Evolutionary conservation across 306 rosid species (phyloP).

Genomic region (Cyclanthera cordifolia): DNA sequence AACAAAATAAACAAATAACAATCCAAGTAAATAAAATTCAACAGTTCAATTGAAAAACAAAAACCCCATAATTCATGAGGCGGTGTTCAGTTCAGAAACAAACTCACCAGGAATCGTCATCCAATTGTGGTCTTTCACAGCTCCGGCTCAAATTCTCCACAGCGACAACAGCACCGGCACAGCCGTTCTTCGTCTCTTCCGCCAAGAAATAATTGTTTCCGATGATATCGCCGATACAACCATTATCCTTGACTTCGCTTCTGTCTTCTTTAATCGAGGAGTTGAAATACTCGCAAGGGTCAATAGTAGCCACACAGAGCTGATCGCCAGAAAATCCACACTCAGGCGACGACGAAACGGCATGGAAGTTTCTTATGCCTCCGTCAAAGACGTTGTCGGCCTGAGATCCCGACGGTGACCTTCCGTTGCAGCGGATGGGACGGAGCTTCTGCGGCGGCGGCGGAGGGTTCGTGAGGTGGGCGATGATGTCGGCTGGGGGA

Average conservation of each 20-base stretch:
- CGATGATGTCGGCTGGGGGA: conserved; percentile 15
- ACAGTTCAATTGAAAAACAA: neutral
- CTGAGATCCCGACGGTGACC: conserved; percentile 20
- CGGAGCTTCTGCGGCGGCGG: conserved; percentile 75
- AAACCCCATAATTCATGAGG: neutral
- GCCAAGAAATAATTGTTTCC: neutral
- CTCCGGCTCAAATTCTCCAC: conserved; percentile 16
- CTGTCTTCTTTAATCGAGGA: conserved; percentile 6
- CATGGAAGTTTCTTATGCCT: neutral
- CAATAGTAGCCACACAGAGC: conserved; percentile 7
- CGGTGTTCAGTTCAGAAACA: neutral
- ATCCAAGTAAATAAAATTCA: neutral
- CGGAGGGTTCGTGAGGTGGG: conserved; percentile 22
- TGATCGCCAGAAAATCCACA: conserved; percentile 10
- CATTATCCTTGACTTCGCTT: conserved; percentile 2
- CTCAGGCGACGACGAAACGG: conserved; percentile 3
- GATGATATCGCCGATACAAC: neutral
- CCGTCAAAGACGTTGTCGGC: conserved; percentile 2
- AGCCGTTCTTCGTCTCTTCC: conserved; percentile 13
- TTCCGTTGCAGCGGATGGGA: conserved; percentile 44
- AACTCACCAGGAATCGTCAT: conserved; percentile 39
- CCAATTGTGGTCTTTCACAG: neutral
- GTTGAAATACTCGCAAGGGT: conserved; percentile 13
- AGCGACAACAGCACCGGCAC: conserved; percentile 24
- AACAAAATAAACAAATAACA: too few relatives aligned